Evolutionary conservation across 2,329 filamentous ascomycete genomes (phyloP).

Genomic region (Thermoascus crustaceus): DNA sequence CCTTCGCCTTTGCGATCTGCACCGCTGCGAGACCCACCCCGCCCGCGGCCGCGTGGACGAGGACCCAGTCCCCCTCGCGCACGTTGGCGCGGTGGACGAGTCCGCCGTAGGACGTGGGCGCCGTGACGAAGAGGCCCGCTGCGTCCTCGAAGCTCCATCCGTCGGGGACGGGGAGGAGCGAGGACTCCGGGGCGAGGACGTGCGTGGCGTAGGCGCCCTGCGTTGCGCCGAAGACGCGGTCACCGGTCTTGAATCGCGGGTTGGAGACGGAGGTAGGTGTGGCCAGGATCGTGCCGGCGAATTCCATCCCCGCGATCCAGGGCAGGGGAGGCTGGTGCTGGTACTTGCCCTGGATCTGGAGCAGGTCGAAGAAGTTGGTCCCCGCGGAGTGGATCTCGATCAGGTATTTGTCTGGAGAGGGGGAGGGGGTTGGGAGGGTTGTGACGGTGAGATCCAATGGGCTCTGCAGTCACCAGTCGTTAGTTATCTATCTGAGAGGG

Average conservation of each 20-base stretch:
- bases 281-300: constrained; percentile 67
- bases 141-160: constrained; percentile 81
- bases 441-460: constrained; percentile 71
- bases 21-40: constrained; percentile 88
- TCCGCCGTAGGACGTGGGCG: constrained; percentile 79
- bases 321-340: constrained; percentile 83
- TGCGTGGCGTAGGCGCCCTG: constrained; percentile 83
- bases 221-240: constrained; percentile 75
- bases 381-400: constrained; percentile 80
- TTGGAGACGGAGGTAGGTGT: constrained; percentile 46
- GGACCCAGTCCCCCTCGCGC: constrained; percentile 72
- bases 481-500: constrained; percentile 4
- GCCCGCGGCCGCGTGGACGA: constrained; percentile 86
- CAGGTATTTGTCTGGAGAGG: constrained; percentile 67
- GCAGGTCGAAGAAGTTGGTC: constrained; percentile 94
- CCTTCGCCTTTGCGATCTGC: constrained; percentile 85
- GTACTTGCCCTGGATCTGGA: constrained; percentile 93
- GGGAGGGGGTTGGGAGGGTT: constrained; percentile 64
- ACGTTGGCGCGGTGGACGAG: constrained; percentile 70
- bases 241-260: constrained; percentile 64
- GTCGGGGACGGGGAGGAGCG: constrained; percentile 64
- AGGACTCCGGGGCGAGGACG: constrained; percentile 57
- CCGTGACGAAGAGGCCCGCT: constrained; percentile 84
- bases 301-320: constrained; percentile 81
- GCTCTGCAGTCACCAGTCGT: constrained; percentile 49